phyloP scores from a whole-genome alignment of 768 basidiomycete genomes.

The Filobasidium wieringae region DNA sequence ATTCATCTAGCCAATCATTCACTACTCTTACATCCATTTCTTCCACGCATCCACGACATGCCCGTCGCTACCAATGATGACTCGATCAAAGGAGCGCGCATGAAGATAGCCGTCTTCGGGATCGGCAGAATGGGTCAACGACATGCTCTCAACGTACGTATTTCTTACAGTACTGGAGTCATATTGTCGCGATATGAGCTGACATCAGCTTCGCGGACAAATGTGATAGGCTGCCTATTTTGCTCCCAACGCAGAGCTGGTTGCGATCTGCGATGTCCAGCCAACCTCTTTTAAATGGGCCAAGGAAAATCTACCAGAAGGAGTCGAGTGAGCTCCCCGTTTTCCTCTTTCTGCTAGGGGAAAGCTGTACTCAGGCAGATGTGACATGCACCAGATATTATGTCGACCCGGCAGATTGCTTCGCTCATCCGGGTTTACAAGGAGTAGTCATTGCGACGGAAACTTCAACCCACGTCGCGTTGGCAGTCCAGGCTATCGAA shows the following conservation, averaged over 20 bases:
- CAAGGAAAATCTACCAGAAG: neutral
- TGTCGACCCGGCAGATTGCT: slow-evolving; percentile 5
- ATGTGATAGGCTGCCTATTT: neutral
- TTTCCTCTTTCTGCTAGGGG: neutral
- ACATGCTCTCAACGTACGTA: slow-evolving; percentile 5
- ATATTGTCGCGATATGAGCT: too few species aligned
- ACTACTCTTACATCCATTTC: too few species aligned
- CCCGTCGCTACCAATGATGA: too few species aligned
- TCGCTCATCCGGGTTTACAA: slow-evolving; percentile 7
- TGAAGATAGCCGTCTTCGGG: too few species aligned
- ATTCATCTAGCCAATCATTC: too few species aligned
- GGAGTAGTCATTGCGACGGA: slow-evolving; percentile 20
- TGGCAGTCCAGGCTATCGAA: slow-evolving; percentile 14
- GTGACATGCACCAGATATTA: neutral
- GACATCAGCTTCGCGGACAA: too few species aligned
- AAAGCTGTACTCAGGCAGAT: neutral
- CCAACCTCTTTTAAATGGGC: neutral
- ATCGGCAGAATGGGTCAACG: neutral
- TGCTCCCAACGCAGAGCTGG: slow-evolving; percentile 3
- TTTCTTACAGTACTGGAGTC: too few species aligned
- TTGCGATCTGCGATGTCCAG: slow-evolving; percentile 7
- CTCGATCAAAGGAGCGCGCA: too few species aligned
- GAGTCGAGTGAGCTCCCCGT: neutral
- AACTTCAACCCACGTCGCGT: slow-evolving; percentile 15
- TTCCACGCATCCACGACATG: too few species aligned